Evolutionary conservation across 2,329 filamentous ascomycete species (phyloP).

Genomic region (Parafenestella ontariensis): DNA sequence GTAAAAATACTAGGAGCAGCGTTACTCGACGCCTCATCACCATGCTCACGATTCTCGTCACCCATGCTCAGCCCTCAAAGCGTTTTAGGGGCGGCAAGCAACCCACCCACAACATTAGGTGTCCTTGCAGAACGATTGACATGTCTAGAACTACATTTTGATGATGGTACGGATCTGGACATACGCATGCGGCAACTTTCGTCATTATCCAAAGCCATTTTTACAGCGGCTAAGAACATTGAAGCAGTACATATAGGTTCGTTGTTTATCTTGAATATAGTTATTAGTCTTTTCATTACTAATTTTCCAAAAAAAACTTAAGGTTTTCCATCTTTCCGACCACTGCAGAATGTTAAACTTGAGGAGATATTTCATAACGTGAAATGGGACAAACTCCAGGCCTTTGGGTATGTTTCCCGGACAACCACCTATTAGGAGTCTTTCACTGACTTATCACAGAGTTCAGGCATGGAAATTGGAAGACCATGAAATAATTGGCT

Average conservation of each 20-base stretch:
- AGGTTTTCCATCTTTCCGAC: no score
- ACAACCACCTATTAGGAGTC: no score
- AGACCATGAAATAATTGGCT: slow-evolving; percentile 65
- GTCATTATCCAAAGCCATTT: slow-evolving; percentile 63
- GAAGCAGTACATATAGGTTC: slow-evolving; percentile 70
- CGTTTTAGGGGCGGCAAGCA: slow-evolving; percentile 59
- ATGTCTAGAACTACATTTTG: slow-evolving; percentile 69
- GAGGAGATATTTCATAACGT: slow-evolving; percentile 69
- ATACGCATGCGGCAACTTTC: slow-evolving; percentile 65
- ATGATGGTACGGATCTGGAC: slow-evolving; percentile 64
- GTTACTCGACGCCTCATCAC: slow-evolving; percentile 62
- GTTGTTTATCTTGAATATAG: no score
- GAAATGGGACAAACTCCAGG: slow-evolving; percentile 66
- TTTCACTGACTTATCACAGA: no score
- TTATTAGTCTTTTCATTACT: no score
- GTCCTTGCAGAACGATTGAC: slow-evolving; percentile 64
- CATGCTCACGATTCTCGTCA: slow-evolving; percentile 66
- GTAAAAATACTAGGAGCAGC: slow-evolving; percentile 65
- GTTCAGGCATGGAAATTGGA: slow-evolving; percentile 70
- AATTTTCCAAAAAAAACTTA: no score
- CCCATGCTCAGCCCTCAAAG: slow-evolving; percentile 69
- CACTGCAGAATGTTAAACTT: no score
- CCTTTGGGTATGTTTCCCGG: no score
- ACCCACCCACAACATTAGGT: slow-evolving; percentile 57
- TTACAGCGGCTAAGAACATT: slow-evolving; percentile 66